These are phyloP conservation scores for Linum lewisii DNA, from an alignment of 345 rosid species.

Conservation along the genomic window DNA sequence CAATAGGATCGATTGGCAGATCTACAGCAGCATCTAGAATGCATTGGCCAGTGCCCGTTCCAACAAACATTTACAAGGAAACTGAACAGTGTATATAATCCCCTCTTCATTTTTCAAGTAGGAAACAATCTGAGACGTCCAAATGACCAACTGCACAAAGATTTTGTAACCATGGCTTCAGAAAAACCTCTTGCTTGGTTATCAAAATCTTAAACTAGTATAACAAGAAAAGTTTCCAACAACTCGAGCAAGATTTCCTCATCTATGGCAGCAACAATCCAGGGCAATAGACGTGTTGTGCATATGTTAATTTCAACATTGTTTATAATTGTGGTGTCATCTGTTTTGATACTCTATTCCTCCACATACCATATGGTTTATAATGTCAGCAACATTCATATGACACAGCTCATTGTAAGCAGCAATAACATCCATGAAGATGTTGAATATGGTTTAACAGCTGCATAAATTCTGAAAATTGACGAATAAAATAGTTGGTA, in stretches of 20 bases:
- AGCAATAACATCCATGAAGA: too few relatives aligned
- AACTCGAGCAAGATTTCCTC: conserved; percentile 67
- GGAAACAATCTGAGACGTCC: conserved; percentile 73
- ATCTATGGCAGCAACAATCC: conserved; percentile 40
- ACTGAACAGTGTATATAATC: conserved; percentile 63
- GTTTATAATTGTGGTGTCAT: too few relatives aligned
- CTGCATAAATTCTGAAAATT: too few relatives aligned
- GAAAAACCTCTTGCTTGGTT: conserved; percentile 40
- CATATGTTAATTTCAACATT: conserved; percentile 52
- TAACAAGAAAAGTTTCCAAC: conserved; percentile 52
- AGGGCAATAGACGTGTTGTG: conserved; percentile 53
- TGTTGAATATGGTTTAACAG: too few relatives aligned
- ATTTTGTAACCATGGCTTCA: conserved; percentile 38
- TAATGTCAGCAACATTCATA: too few relatives aligned
- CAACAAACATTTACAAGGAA: conserved; percentile 67
- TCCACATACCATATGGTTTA: too few relatives aligned
- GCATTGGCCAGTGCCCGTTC: conserved; percentile 41
- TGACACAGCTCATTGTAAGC: too few relatives aligned
- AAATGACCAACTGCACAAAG: conserved; percentile 83
- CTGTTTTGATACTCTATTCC: too few relatives aligned
- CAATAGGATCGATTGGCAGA: conserved; percentile 85
- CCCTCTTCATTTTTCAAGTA: conserved; percentile 48
- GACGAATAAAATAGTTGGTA: too few relatives aligned
- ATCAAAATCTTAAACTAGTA: conserved; percentile 46
- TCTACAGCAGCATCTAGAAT: conserved; percentile 49